Base-by-base conservation (phyloP, 192 early-diverging fungal genomes). In the Backusella sp. region DNA sequence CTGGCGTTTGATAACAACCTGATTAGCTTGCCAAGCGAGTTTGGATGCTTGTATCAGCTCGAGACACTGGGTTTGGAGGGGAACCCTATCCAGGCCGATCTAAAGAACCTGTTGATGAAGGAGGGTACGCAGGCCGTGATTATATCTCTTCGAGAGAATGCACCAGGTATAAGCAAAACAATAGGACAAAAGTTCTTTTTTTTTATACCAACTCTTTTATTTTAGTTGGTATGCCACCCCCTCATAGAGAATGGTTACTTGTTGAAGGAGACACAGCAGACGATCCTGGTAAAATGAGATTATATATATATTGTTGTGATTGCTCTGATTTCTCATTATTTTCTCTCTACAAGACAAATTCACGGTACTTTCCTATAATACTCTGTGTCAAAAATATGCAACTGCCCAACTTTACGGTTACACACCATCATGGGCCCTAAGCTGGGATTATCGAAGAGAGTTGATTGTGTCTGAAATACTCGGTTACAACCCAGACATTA, bases 361-460 rank as follows among this genome's bases (percentile, higher is more conserved):
- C 39, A 96, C 96, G 0, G 91, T 96, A 7, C 90, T 99, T 76
- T 94, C 88, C 77, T 98, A 98, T 87, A 99, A 99, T 82, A 93
- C 93, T 46, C 87, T 99, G 21, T 92, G 90, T 74, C 92, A 96
- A 39, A 94, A 92, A 80, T 97, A 96, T 76, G 96, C 96, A 3
- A 93, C 96, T 1, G 84, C 94, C 37, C 90, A 92, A 76, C 85
- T 89, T 80, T 98, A 97, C 86, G 92, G 91, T 52, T 99, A 99
- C 85, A 94, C 94, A 23, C 97, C 97, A 30, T 93, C 94, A 9
- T 99, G 96, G 96, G 96, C 93, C 1, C 86, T 99, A 44, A 79
- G 84, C 0, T 98, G 97, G 96, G 94, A 97, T 53, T 96, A 97
- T 82, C 92, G 97, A 65, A 95, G 92, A 77, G 96, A 98, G 75